Base-by-base conservation (phyloP, 2,329 filamentous ascomycete genomes). In the Dactylella cylindrospora region DNA sequence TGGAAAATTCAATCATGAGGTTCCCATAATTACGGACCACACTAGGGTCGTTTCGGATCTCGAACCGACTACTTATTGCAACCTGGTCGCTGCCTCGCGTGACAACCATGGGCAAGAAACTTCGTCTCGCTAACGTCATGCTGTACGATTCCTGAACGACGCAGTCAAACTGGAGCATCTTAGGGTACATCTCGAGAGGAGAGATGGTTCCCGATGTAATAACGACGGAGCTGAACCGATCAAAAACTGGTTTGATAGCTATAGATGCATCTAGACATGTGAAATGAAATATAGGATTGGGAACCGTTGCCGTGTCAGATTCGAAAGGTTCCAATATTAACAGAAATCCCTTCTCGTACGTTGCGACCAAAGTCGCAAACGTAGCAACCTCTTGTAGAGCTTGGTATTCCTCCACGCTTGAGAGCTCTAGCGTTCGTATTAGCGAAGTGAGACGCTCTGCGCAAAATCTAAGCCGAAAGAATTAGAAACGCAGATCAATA, bases 191-290 rank as follows among this genome's bases (percentile, higher is more conserved):
- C 72, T 98, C 94, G 2, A 98, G 76, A 0, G 93, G 93, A 1
- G 93, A 97, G 64, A 98, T 89, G 1, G 93, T 98, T 65, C 93
- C 93, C 0, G 93, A 97, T 0, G 93, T 98, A 71, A 98, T 97
- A 70, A 98, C 95, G 66, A 98, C 93, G 1, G 93, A 97, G 73
- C 88, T 90, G 73, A 98, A 98, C 45, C 93, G 85, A 60, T 98
- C 91, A 70, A 98, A 96, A 3, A 98, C 91, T 0, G 93, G 93
- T 65, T 93, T 94, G 70, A 98, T 98, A 33, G 94, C 93, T 67
- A 98, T 98, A 0, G 94, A 93, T 3, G 93, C 93, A 73, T 98
- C 93, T 17, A 98, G 79, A 70, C 93, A 98, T 2, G 91, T 93
- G 71, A 98, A 95, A 72, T 98, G 94, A 9, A 98, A 78, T n/a